Evolutionary conservation across 1,284 basidiomycete genomes (phyloP), one percentile per base, ranked within the genome.

Genomic region (Trichosporon inkin): DNA sequence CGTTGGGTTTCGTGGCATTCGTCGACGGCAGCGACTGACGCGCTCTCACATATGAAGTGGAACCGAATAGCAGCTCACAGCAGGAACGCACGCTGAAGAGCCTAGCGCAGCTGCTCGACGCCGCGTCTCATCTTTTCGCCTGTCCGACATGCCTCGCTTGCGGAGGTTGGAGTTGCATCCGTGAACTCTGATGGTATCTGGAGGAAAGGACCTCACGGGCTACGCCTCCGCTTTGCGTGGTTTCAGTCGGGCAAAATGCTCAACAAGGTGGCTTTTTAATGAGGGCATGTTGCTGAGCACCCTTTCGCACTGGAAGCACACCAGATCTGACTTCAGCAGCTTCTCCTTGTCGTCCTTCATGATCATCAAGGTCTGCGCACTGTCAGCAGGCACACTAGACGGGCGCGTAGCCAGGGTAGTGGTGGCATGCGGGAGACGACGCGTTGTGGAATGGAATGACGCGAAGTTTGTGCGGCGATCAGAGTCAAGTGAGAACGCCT

Each of bases 221-320:
- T 32, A 16, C 28, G 44, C 28, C 28, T 32, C 28, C 8, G 28
- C 28, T 32, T 8, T 8, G 16, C 22, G 44, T 1, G 44, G 8
- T 17, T n/a, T 11, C 37, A 24, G 10, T 24, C 44, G 13, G 39
- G 17, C 22, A 16, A 74, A 76, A 67, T 75, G 75, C 58, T 74
- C 70, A 56, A 71, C 73, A 54, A 78, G 62, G 66, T 75, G 76
- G 10, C 72, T 71, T 72, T 92, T 94, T 37, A 97, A 80, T 49
- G 80, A 77, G 0, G 91, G 90, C 58, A 96, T 88, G 59, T 86
- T 91, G 67, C 83, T 84, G 73, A 86, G 82, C 37, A 77, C 74
- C 32, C 81, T 77, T 13, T 60, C 61, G 73, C 89, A 92, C 59
- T 81, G 83, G 78, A 85, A 88, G 71, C 92, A 93, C 6, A 75